Evolutionary conservation across 2,329 filamentous ascomycete genomes (phyloP), one percentile per base, ranked within the genome.

Genomic region (Ramichloridium luteum): DNA sequence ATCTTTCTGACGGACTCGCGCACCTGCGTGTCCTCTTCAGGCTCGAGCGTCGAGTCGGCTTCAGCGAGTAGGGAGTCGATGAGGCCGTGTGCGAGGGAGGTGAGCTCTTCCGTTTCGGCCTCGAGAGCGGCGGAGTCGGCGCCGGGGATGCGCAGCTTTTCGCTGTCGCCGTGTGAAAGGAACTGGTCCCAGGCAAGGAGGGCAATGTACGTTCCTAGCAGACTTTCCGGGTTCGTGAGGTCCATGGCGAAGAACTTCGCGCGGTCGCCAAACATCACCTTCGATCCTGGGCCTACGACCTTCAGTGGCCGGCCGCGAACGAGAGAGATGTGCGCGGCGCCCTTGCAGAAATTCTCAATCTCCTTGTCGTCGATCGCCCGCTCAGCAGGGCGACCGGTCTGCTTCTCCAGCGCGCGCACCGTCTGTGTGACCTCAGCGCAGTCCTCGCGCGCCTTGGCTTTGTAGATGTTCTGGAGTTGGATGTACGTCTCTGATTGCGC

Each of bases 331-430:
- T 93, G 90, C 28, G 81, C 80, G 30, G 86, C 88, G 45, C 93
- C 92, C 60, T 92, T 94, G 70, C 88, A 96, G 57, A 94, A 96
- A 20, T 80, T 66, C 50, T 93, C 86, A 27, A 96, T 77, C 47
- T 93, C 83, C 32, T 72, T 71, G 27, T 73, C 64, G 28, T 79
- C 67, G 35, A 93, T 68, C 3, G 51, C 41, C 2, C 48, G 48
- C 3, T 49, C 41, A 8, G 20, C 8, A 53, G 51, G 44, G 9
- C 48, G 48, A 56, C 72, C 56, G 53, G 69, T 53, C 9, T 59
- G 50, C 4, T 60, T 48, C 49, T 77, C 72, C 6, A 69, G 50
- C 18, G 62, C 56, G 28, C 72, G 74, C 25, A 84, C 76, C 9
- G 59, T 72, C 9, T 65, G 59, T 3, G 84, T 60, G 2, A 96